These are phyloP conservation scores for Biscogniauxia mediterranea DNA, from an alignment of 2,329 filamentous ascomycete species.

Conservation along the genomic window DNA sequence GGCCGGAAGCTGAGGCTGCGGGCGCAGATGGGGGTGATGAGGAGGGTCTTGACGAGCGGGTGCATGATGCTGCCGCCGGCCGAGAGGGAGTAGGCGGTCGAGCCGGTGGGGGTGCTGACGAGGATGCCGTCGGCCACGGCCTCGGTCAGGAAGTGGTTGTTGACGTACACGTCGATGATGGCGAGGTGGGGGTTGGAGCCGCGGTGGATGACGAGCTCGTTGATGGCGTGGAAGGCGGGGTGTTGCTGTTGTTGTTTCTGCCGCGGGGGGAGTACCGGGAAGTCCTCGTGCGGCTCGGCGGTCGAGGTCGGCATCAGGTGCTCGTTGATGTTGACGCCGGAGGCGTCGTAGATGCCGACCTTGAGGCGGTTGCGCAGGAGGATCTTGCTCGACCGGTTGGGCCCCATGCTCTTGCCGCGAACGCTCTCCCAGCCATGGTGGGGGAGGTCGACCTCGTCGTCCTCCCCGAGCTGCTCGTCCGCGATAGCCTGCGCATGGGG, in stretches of 20 bases:
- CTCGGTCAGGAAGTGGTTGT: slow-evolving; percentile 85
- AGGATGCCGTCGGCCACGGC: slow-evolving; percentile 95
- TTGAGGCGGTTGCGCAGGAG: slow-evolving; percentile 83
- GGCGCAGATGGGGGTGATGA: slow-evolving; percentile 92
- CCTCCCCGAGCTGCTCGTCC: slow-evolving; percentile 26
- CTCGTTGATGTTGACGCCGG: slow-evolving; percentile 60
- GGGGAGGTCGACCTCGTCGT: slow-evolving; percentile 24
- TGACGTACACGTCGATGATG: slow-evolving; percentile 87
- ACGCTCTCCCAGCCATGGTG: slow-evolving; percentile 65
- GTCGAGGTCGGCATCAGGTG: slow-evolving; percentile 48
- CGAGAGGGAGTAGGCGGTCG: slow-evolving; percentile 92
- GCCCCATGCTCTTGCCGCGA: slow-evolving; percentile 78
- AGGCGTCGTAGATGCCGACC: slow-evolving; percentile 75
- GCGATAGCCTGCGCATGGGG: slow-evolving; percentile 40
- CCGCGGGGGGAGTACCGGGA: slow-evolving; percentile 25
- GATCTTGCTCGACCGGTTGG: slow-evolving; percentile 71
- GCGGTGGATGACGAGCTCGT: slow-evolving; percentile 91
- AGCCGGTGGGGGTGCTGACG: slow-evolving; percentile 89
- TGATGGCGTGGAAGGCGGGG: slow-evolving; percentile 69
- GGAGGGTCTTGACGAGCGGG: slow-evolving; percentile 81
- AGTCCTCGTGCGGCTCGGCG: slow-evolving; percentile 40
- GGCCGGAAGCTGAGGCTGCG: slow-evolving; percentile 86
- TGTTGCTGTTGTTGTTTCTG: slow-evolving; percentile 9
- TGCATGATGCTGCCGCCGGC: slow-evolving; percentile 92
- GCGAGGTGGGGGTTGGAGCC: slow-evolving; percentile 87